Evolutionary conservation across 768 basidiomycete genomes (phyloP), one percentile per base, ranked within the genome.

Genomic region (Lyophyllum atratum): DNA sequence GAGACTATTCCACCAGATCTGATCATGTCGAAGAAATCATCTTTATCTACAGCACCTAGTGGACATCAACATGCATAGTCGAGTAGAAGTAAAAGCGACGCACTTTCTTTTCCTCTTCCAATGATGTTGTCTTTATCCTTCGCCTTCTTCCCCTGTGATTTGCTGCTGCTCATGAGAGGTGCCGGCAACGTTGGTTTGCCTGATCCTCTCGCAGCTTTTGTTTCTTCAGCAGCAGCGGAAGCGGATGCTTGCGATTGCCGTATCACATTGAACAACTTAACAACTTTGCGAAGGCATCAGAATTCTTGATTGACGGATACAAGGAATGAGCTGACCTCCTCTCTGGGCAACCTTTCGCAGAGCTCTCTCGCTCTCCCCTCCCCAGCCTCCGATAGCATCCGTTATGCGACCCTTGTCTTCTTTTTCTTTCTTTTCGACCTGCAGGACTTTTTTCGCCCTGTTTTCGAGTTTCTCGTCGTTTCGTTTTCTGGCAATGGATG

Each of bases 361-460:
- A 57, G 81, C 87, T 71, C 83, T 83, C 76, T 87, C 93, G 72
- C 83, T 84, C 71, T 91, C 90, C 12, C 82, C 89, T 28, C 90
- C 95, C 95, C 94, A 97, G 40, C 93, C 93, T 55, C 87, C 92
- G 68, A 90, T 92, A 15, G 85, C 84, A 68, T 89, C 87, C 39
- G 74, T 81, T 61, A 89, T 80, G 55, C 84, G 75, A 12, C 84
- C 83, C 59, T 77, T 85, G 60, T 90, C 89, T 60, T 90, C 89
- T 61, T 80, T 88, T 59, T 86, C 89, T 67, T 85, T 90, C 70
- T 79, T 85, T 65, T 90, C 91, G 24, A 83, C 74, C 50, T 84
- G 85, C 28, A 93, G 79, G 15, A 84, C 80, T 62, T 86, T 90
- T 68, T 83, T 87, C 2, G 90, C 91, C 66, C 81, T 82, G 56